These are phyloP conservation scores for Nannochloropsis gaditana DNA, from an alignment of 108 stramenopile species.

Conservation along the genomic window DNA sequence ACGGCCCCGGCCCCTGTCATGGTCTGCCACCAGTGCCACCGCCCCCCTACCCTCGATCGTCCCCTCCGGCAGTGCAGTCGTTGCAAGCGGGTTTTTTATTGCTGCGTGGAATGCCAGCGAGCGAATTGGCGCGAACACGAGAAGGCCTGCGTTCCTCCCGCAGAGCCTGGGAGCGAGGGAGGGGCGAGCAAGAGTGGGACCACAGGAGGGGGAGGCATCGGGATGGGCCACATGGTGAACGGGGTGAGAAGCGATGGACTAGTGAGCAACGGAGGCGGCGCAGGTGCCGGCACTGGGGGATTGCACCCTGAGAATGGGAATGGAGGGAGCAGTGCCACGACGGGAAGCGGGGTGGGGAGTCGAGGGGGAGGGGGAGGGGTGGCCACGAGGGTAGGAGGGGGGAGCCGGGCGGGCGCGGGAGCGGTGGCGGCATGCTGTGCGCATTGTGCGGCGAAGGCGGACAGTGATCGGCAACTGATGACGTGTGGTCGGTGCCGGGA, in stretches of 20 bases:
- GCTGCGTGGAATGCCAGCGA: constrained; percentile 1
- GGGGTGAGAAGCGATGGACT: background rate
- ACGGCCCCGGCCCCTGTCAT: background rate
- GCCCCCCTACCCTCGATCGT: background rate
- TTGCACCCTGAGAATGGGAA: background rate
- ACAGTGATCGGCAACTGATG: constrained; percentile 10
- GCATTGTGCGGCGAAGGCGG: background rate
- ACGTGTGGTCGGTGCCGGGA: constrained; percentile 40
- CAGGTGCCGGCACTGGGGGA: background rate
- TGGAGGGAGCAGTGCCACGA: background rate
- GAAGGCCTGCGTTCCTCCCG: constrained; percentile 13
- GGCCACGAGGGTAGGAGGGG: background rate
- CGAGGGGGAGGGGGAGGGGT: background rate
- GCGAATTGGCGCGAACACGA: background rate
- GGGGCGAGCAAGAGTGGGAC: background rate
- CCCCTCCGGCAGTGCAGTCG: constrained; percentile 16
- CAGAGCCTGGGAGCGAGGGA: background rate
- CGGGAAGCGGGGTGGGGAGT: background rate
- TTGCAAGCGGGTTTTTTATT: constrained; percentile 5
- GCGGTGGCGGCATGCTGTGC: background rate
- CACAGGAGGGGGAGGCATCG: background rate
- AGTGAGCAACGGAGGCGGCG: background rate
- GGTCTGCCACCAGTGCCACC: background rate
- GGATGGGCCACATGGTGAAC: too few species aligned
- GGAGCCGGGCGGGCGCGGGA: background rate